A percentile compares a stretch with the other conserved stretches of the same genome.
Evolutionary conservation across 305 asterid genomes (phyloP).

Genomic region (Solanum aculeatissimum): DNA sequence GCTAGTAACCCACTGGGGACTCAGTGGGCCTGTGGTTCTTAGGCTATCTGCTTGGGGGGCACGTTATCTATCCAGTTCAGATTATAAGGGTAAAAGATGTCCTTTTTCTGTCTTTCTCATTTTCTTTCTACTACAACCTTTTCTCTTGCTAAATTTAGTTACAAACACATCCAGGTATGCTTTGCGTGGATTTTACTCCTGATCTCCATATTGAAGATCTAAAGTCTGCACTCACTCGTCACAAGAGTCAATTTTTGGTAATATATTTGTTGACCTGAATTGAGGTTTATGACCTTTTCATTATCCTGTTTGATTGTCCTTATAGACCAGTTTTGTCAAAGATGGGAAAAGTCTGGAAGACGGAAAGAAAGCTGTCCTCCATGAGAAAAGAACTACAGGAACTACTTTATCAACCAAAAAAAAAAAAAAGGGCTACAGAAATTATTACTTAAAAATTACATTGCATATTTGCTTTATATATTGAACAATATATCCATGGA

Average conservation of each 20-base stretch:
- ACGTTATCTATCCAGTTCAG: slow-evolving; percentile 56
- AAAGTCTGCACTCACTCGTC: slow-evolving; percentile 47
- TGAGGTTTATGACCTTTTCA: neutral
- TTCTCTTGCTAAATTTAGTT: slow-evolving; percentile 7
- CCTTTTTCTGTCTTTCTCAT: neutral
- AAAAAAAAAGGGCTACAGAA: no score
- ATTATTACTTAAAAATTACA: no score
- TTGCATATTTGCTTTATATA: no score
- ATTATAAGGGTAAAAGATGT: slow-evolving; percentile 52
- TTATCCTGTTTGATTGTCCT: neutral
- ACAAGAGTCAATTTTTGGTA: slow-evolving; percentile 65
- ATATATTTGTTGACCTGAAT: slow-evolving; percentile 2
- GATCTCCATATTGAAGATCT: slow-evolving; percentile 54
- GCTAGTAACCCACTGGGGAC: slow-evolving; percentile 96
- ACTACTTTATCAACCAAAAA: neutral
- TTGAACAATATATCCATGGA: no score
- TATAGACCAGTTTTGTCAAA: neutral
- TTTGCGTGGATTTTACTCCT: slow-evolving; percentile 78
- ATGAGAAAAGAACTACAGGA: neutral
- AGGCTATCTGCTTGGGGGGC: slow-evolving; percentile 98
- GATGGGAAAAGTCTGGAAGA: neutral
- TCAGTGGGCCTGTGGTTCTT: slow-evolving; percentile 93
- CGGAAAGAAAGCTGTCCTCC: neutral
- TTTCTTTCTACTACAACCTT: neutral
- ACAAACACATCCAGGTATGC: slow-evolving; percentile 42